phyloP scores from a whole-genome alignment of 345 rosid species.

The Camelina hispida region DNA sequence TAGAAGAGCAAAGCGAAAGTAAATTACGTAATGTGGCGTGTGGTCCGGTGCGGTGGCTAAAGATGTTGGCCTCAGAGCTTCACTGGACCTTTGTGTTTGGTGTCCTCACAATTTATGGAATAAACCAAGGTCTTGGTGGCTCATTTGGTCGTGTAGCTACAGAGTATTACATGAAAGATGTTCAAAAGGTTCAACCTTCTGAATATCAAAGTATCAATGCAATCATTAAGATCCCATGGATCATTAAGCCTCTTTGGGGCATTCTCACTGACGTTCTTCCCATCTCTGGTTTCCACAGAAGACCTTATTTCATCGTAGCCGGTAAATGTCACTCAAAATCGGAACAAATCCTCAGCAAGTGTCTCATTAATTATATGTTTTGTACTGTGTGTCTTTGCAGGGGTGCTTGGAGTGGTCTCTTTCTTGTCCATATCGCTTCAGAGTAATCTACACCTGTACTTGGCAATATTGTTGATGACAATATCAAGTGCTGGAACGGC shows the following conservation, averaged over 20 bases:
- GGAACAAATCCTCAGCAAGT: background rate
- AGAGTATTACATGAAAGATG: conserved; percentile 97
- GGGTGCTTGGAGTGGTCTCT: conserved; percentile 69
- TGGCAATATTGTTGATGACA: conserved; percentile 72
- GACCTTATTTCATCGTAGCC: conserved; percentile 85
- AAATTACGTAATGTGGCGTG: conserved; percentile 38
- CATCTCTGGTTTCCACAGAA: conserved; percentile 73
- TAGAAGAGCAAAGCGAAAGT: too few relatives aligned
- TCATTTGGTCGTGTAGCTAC: conserved; percentile 76
- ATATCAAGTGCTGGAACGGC: conserved; percentile 81
- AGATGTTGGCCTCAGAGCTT: conserved; percentile 77
- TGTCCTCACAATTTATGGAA: conserved; percentile 74
- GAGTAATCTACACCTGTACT: conserved; percentile 66
- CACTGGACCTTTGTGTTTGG: conserved; percentile 95
- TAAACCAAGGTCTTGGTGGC: conserved; percentile 89
- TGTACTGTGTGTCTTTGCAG: conserved; percentile 50
- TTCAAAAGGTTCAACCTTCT: conserved; percentile 93
- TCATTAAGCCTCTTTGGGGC: conserved; percentile 93
- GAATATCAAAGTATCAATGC: conserved; percentile 80
- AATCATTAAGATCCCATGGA: conserved; percentile 81
- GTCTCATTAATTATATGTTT: background rate
- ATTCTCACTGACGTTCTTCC: conserved; percentile 94
- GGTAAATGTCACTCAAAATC: conserved; percentile 47
- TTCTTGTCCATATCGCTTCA: conserved; percentile 70
- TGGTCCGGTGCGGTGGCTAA: conserved; percentile 74